Base-by-base conservation (phyloP, 257 asterid species). In the Jacaranda mimosifolia region DNA sequence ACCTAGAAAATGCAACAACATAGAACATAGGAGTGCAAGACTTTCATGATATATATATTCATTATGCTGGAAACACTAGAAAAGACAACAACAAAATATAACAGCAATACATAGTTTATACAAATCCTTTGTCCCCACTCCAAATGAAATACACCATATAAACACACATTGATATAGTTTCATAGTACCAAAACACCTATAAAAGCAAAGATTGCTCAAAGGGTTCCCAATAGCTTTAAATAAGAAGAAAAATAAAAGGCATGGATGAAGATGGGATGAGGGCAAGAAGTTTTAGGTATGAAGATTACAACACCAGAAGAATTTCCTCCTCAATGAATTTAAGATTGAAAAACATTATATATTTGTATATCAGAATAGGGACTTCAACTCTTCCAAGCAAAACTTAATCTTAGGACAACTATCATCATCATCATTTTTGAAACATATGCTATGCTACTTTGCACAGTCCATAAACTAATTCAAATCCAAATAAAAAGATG, bases 291-390 rank as follows among this genome's bases (percentile, higher is more conserved):
- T 92, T 90, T 40, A 87, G 97, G 5, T 36, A 92, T 36, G 94
- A 90, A 78, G 96, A 85, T 68, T 89, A 92, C 86, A 89, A 77
- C 73, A 85, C 86, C 19, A 86, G 97, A 77, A 87, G 93, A 81
- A 95, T 89, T 38, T 92, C 91, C 88, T 53, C n/a, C n/a, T n/a
- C n/a, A n/a, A n/a, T n/a, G n/a, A n/a, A n/a, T n/a, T n/a, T n/a
- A n/a, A n/a, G n/a, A n/a, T n/a, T n/a, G n/a, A n/a, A n/a, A n/a
- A n/a, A n/a, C n/a, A n/a, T n/a, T n/a, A n/a, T n/a, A n/a, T n/a
- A n/a, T n/a, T n/a, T n/a, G n/a, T n/a, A n/a, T n/a, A n/a, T n/a
- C n/a, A n/a, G n/a, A n/a, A n/a, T n/a, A n/a, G n/a, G n/a, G n/a
- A n/a, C n/a, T n/a, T n/a, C n/a, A n/a, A n/a, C n/a, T n/a, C n/a